Evolutionary conservation across 768 basidiomycete species (phyloP), one percentile per base, ranked within the genome.

Genomic region (Guyanaporus albipodus): DNA sequence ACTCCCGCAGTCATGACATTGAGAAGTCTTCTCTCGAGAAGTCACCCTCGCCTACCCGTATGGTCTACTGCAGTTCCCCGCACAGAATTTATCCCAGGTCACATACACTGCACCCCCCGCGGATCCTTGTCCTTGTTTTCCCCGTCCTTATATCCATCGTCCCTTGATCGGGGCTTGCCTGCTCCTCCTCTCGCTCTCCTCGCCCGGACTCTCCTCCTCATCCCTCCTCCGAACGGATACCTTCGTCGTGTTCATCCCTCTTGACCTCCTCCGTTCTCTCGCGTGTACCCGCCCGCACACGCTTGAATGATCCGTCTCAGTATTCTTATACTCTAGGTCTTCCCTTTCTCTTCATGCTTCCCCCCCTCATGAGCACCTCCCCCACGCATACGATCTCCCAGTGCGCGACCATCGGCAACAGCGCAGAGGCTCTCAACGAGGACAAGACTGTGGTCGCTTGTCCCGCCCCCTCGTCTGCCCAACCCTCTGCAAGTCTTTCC

Each of bases 381-480:
- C 54, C 66, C 4, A 42, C 64, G 2, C 62, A 60, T 17, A 54
- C 64, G 6, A 50, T 64, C 6, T 66, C 65, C 11, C 65, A 62
- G 51, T 68, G 62, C 38, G 54, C 60, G 41, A 67, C 64, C 39
- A 26, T 57, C 34, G 57, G 55, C 22, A 61, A 65, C 54, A 68
- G 64, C 44, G 53, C 36, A 11, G 64, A 66, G 8, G 42, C 27
- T 2, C 45, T 67, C 38, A 48, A 45, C 31, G 58, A 67, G 26
- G 57, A 58, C 15, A 66, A 66, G 50, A 42, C 52, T 3, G 38
- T 36, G 14, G 44, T 50, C 27, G 28, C 49, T 4, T 49, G 44
- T 29, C 44, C 36, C 17, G 1, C 38, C 0, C 6, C 45, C 27
- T 19, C 48, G 0, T 7, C 46, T 0, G 29, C 47, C 9, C 40